Evolutionary conservation across 805 yeast species (phyloP).

Genomic region (Nakazawaea ambrosiae): DNA sequence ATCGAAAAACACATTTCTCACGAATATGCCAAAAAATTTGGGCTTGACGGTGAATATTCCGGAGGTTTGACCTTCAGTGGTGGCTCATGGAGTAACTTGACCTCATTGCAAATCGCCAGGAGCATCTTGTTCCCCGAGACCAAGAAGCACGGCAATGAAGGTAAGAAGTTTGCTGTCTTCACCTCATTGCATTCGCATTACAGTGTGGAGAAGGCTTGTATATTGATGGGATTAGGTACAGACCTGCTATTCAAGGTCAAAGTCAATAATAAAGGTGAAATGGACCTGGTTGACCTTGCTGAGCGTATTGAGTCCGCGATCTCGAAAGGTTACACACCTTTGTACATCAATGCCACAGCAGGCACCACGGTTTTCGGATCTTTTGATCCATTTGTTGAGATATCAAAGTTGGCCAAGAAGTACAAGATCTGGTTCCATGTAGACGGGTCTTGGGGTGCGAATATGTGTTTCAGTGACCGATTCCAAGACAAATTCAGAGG

Average conservation of each 20-base stretch:
- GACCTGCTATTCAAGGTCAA: constrained; percentile 54
- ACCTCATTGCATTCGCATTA: constrained; percentile 72
- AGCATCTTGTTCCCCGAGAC: constrained; percentile 62
- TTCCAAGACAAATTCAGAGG: constrained; percentile 47
- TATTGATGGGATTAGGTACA: constrained; percentile 66
- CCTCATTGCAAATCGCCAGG: constrained; percentile 73
- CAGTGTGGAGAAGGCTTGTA: constrained; percentile 76
- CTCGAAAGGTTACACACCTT: constrained; percentile 56
- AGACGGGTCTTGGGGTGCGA: constrained; percentile 92
- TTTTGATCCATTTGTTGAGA: constrained; percentile 58
- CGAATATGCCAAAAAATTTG: constrained; percentile 63
- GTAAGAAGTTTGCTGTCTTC: constrained; percentile 56
- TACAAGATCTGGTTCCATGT: constrained; percentile 71
- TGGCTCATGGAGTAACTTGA: constrained; percentile 81
- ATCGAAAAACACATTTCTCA: constrained; percentile 64
- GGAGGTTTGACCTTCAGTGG: constrained; percentile 87
- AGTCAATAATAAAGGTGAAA: constrained; percentile 47
- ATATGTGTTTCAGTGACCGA: constrained; percentile 55
- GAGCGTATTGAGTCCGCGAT: constrained; percentile 33
- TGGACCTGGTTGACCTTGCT: constrained; percentile 45
- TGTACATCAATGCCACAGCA: constrained; percentile 77
- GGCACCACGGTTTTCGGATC: constrained; percentile 89
- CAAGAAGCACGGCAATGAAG: constrained; percentile 48
- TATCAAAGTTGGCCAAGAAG: constrained; percentile 45
- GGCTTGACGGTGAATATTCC: constrained; percentile 44